Evolutionary conservation across 1,139 yeast species (phyloP).

Genomic region (Hyphopichia fennica): DNA sequence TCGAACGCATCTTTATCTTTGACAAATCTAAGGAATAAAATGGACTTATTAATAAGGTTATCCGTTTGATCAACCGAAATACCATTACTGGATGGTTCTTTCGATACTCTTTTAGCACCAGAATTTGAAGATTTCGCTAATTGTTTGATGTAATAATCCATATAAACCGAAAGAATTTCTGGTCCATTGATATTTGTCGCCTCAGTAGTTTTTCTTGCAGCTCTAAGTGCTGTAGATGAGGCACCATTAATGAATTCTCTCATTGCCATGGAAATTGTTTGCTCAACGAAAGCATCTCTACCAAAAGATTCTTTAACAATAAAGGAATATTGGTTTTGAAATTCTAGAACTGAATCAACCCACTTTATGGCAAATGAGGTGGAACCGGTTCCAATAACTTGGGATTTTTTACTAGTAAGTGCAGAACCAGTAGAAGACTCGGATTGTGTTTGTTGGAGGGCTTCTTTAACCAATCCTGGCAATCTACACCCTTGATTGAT

Average conservation of each 20-base stretch:
- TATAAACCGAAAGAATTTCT: conserved; percentile 71
- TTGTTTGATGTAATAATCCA: conserved; percentile 72
- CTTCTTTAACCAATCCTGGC: conserved; percentile 27
- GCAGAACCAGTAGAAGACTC: conserved; percentile 3
- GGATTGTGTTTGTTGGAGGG: conserved; percentile 6
- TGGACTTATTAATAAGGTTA: conserved; percentile 53
- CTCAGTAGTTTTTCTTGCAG: conserved; percentile 12
- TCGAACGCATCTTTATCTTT: conserved; percentile 89
- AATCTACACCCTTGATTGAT: conserved; percentile 35
- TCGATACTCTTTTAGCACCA: conserved; percentile 6
- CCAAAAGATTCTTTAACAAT: conserved; percentile 51
- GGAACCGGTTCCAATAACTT: conserved; percentile 22
- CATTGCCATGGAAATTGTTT: conserved; percentile 61
- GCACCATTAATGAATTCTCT: conserved; percentile 57
- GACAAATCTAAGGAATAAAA: conserved; percentile 64
- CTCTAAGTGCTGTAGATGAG: conserved; percentile 5
- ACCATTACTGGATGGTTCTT: conserved; percentile 14
- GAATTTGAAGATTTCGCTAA: conserved; percentile 39
- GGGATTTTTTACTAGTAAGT: conserved; percentile 9
- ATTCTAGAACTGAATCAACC: conserved; percentile 60
- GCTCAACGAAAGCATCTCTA: conserved; percentile 50
- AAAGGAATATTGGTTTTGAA: conserved; percentile 52
- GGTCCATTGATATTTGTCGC: conserved; percentile 54
- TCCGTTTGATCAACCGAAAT: conserved; percentile 55
- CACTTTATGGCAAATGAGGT: conserved; percentile 65